These are phyloP conservation scores for Acacia crassicarpa DNA, from an alignment of 306 rosid species.

Conservation along the genomic window DNA sequence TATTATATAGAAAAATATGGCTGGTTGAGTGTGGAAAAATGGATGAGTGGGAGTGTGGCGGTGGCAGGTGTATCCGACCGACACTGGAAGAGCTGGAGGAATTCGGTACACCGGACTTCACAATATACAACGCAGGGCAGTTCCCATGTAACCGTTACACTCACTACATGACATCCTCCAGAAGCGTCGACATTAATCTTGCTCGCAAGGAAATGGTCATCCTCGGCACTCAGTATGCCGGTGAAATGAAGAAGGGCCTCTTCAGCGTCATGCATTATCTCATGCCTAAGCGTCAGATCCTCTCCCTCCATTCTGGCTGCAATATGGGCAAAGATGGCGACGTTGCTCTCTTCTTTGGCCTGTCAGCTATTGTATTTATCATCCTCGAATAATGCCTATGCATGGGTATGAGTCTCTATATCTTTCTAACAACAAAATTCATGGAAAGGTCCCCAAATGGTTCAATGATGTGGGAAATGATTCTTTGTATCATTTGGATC, in stretches of 20 bases:
- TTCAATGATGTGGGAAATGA: no score
- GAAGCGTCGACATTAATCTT: slow-evolving; percentile 80
- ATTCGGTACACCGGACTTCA: slow-evolving; percentile 89
- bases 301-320: slow-evolving; percentile 90
- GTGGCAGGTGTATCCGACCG: slow-evolving; percentile 90
- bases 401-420: neutral
- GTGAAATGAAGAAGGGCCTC: slow-evolving; percentile 96
- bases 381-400: neutral
- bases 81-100: slow-evolving; percentile 71
- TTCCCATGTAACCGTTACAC: slow-evolving; percentile 94
- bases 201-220: slow-evolving; percentile 91
- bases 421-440: no score
- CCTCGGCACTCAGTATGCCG: slow-evolving; percentile 94
- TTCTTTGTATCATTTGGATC: no score
- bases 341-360: slow-evolving; percentile 95
- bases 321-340: slow-evolving; percentile 83
- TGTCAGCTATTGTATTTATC: slow-evolving; percentile 57
- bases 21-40: neutral
- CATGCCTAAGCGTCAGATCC: slow-evolving; percentile 82
- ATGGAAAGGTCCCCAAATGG: no score
- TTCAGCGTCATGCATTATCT: slow-evolving; percentile 90
- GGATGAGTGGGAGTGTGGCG: neutral
- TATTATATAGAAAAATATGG: no score
- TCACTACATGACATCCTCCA: slow-evolving; percentile 94
- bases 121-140: slow-evolving; percentile 87